phyloP scores from a whole-genome alignment of 148 eudicot species.

The Camellia granthamiana region DNA sequence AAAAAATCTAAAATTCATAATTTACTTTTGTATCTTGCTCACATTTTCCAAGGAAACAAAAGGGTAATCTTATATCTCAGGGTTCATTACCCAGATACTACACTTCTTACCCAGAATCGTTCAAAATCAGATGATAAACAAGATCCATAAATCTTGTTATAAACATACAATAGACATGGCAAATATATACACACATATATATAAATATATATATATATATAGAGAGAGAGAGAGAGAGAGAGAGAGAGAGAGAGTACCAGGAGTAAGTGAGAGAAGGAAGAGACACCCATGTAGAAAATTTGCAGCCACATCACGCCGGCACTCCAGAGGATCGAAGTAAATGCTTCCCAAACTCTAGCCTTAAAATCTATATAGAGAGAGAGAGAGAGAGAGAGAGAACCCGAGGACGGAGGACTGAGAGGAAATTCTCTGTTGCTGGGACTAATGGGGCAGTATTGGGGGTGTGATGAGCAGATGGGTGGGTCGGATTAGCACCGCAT shows the following conservation, averaged over 20 bases:
- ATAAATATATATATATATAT: neutral
- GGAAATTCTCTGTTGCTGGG: too few relatives aligned
- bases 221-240: slow-evolving; percentile 12
- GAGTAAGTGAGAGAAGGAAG: slow-evolving; percentile 22
- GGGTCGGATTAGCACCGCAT: neutral
- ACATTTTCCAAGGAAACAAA: neutral
- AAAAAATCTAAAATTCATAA: neutral
- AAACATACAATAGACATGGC: neutral
- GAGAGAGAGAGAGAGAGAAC: neutral
- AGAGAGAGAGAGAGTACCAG: slow-evolving; percentile 27
- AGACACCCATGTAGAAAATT: neutral
- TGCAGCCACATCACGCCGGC: neutral
- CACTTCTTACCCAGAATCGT: neutral
- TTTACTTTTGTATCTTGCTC: neutral
- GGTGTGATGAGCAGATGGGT: too few relatives aligned
- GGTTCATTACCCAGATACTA: neutral
- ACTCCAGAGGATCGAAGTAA: neutral
- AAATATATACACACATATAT: neutral
- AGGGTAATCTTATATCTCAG: neutral
- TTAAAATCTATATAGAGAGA: neutral
- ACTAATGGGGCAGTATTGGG: too few relatives aligned
- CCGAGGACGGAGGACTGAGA: neutral
- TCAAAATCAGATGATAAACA: neutral
- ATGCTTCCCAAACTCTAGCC: neutral
- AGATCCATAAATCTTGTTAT: neutral